Evolutionary conservation across 805 yeast genomes (phyloP), one percentile per base, ranked within the genome.

Genomic region (Saccharomycopsis fermentans): DNA sequence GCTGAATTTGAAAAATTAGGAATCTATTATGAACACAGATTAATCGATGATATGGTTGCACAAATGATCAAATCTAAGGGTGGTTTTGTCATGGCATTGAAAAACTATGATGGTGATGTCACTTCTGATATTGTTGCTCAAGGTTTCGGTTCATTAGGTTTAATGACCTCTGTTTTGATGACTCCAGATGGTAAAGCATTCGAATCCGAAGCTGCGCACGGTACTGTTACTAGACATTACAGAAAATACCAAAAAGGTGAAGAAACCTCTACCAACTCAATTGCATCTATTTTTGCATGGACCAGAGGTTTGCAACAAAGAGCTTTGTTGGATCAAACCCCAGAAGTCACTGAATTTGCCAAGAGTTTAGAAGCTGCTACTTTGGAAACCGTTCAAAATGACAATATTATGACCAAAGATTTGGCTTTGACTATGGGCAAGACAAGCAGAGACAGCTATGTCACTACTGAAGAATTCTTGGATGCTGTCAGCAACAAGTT

Each of bases 171-270:
- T 2, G 96, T 90, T n/a, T 81, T 92, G 66, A 82, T 90, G 69
- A 84, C 97, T n/a, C 95, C 97, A 55, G 97, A 92, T 73, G 97
- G 97, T 27, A 88, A 87, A 77, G 85, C 96, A 14, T 91, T 89
- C 71, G 97, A 92, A 77, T 77, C 90, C 58, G 98, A 92, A 78
- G 98, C 98, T 60, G 98, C 98, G n/a, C 98, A 92, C 72, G 98
- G 98, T 59, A 92, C 98, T 14, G 98, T 92, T 66, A 92, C 97
- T 53, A 87, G 98, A 77, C 98, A 92, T 73, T 92, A 80, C 77
- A 87, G 97, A 77, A 94, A 86, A 74, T 90, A 89, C 74, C 97
- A 92, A 76, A 88, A 87, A 74, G 98, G 98, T 65, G 88, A 90
- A 72, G 97, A 91, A 76, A 92, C 98, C 19, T 89, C 97, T 6